These are phyloP conservation scores for Hanseniaspora vineae DNA, from an alignment of 805 yeast genomes.

Conservation along the genomic window DNA sequence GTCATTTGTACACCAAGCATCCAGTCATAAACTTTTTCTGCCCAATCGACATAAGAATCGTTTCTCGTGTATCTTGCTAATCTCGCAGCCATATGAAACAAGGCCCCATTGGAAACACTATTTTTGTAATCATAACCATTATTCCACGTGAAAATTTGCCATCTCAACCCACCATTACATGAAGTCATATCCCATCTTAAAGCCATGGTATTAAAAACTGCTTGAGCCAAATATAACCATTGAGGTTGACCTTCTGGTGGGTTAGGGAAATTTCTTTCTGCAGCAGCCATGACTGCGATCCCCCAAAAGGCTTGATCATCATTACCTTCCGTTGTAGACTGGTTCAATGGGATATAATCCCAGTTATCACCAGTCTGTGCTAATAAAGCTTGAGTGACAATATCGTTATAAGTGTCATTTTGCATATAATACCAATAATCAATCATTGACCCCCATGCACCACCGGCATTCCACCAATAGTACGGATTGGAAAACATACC, in stretches of 20 bases:
- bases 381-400: constrained; percentile 45
- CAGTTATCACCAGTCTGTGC: constrained; percentile 31
- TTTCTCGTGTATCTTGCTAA: constrained; percentile 46
- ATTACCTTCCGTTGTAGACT: constrained; percentile 56
- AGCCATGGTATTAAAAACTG: constrained; percentile 43
- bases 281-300: constrained; percentile 47
- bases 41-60: constrained; percentile 35
- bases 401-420: constrained; percentile 50
- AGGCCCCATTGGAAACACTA: constrained; percentile 50
- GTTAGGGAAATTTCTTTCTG: constrained; percentile 42
- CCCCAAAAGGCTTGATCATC: constrained; percentile 70
- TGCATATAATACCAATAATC: constrained; percentile 65
- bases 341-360: constrained; percentile 50
- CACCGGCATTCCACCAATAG: constrained; percentile 99
- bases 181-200: constrained; percentile 42
- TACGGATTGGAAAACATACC: constrained; percentile 86
- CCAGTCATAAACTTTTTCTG: constrained; percentile 49
- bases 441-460: constrained; percentile 79
- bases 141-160: constrained; percentile 54
- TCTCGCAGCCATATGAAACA: constrained; percentile 51
- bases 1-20: constrained; percentile 36
- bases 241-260: constrained; percentile 31
- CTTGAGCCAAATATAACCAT: constrained; percentile 47
- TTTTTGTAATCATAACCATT: constrained; percentile 53
- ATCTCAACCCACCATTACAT: constrained; percentile 56